These are phyloP conservation scores for Hanseniaspora guilliermondii DNA, from an alignment of 805 yeast species.

Conservation along the genomic window DNA sequence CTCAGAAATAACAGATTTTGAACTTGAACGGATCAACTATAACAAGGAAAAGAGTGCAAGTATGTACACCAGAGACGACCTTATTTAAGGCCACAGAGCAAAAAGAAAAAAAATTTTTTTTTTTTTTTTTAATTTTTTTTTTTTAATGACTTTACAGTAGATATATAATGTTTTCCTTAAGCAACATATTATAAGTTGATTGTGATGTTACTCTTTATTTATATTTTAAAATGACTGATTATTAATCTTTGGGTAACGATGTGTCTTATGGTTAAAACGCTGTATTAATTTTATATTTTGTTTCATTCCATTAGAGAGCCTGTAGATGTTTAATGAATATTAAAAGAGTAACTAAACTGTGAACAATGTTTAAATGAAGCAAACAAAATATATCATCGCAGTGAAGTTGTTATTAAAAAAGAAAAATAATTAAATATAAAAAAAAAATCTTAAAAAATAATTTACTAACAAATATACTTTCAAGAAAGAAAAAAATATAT, in stretches of 20 bases:
- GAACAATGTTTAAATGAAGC: too few relatives aligned
- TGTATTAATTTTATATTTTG: too few relatives aligned
- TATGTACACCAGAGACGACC: not conserved
- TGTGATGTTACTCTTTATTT: not conserved
- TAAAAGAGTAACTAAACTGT: too few relatives aligned
- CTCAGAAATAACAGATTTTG: not conserved
- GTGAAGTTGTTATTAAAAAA: not conserved
- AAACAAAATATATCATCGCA: not conserved
- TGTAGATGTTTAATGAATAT: too few relatives aligned
- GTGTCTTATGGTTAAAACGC: too few relatives aligned
- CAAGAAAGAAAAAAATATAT: not conserved
- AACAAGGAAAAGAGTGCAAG: conserved; percentile 5
- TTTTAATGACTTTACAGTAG: not conserved
- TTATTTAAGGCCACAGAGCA: not conserved
- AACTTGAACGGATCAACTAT: not conserved
- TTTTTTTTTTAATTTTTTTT: too few relatives aligned
- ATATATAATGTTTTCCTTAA: not conserved
- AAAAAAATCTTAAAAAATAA: not conserved
- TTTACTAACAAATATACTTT: not conserved
- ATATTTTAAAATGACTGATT: not conserved
- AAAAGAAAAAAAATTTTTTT: not conserved
- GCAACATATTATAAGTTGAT: not conserved
- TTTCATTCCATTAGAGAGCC: too few relatives aligned
- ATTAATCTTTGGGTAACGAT: too few relatives aligned
- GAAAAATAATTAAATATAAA: not conserved